Conservation (phyloP, 805 yeast genomes). For the Yarrowia sp. region DNA sequence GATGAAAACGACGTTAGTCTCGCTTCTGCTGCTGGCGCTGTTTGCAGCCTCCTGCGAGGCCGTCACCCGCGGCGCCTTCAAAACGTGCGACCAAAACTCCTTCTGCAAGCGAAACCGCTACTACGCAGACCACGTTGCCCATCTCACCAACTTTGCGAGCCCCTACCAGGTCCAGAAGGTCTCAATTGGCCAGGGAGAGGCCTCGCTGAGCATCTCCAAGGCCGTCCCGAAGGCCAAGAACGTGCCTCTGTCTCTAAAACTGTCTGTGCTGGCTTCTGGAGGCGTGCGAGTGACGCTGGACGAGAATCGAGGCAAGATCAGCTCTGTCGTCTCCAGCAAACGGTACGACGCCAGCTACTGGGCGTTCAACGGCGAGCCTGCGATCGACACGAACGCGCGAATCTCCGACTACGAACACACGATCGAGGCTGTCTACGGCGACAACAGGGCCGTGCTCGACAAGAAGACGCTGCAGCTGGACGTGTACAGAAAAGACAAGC, state of each 20-base stretch:
- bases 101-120: conserved; percentile 79
- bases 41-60: conserved; percentile 4
- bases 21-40: conserved; percentile 2
- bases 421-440: conserved; percentile 37
- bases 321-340: conserved; percentile 40
- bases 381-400: conserved; percentile 27
- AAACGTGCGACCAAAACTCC: conserved; percentile 75
- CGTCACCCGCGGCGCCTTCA: conserved; percentile 44
- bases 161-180: conserved; percentile 42
- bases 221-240: conserved; percentile 25
- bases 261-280: conserved; percentile 55
- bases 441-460: conserved; percentile 44
- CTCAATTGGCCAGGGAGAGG: conserved; percentile 39
- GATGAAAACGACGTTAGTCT: neutral
- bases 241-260: conserved; percentile 50
- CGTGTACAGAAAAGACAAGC: conserved; percentile 46
- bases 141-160: conserved; percentile 36
- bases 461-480: conserved; percentile 52
- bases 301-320: conserved; percentile 49
- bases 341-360: conserved; percentile 61
- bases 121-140: conserved; percentile 49
- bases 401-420: conserved; percentile 25
- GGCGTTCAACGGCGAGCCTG: conserved; percentile 49
- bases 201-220: conserved; percentile 39
- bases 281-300: conserved; percentile 63